These are phyloP conservation scores for Calonectria hawksworthii DNA, from an alignment of 2,329 filamentous ascomycete genomes.

Conservation along the genomic window DNA sequence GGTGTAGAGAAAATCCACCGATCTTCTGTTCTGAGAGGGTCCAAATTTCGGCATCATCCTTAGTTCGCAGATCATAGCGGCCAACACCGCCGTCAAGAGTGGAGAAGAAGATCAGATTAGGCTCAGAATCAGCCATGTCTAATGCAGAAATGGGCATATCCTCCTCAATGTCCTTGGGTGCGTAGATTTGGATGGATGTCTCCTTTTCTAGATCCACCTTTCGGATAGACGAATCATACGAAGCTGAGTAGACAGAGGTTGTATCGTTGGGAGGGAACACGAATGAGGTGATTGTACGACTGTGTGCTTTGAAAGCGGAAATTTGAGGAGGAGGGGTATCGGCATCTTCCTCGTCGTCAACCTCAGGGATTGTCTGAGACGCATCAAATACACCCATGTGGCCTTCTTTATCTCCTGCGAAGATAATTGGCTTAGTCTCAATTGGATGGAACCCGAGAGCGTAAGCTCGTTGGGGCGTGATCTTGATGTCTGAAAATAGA, in stretches of 20 bases:
- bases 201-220: conserved; percentile 87
- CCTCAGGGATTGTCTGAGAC: conserved; percentile 75
- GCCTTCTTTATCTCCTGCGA: conserved; percentile 95
- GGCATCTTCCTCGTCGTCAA: conserved; percentile 76
- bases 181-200: conserved; percentile 85
- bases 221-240: conserved; percentile 93
- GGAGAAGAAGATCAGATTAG: conserved; percentile 86
- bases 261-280: conserved; percentile 80
- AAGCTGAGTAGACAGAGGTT: conserved; percentile 85
- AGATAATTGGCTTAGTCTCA: conserved; percentile 86
- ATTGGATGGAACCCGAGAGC: conserved; percentile 91
- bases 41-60: conserved; percentile 74
- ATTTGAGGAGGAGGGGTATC: conserved; percentile 81
- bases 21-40: conserved; percentile 92
- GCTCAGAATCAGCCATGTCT: conserved; percentile 79
- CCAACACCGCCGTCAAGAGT: conserved; percentile 87
- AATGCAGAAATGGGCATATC: conserved; percentile 88
- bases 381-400: conserved; percentile 93
- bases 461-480: conserved; percentile 90
- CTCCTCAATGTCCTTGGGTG: conserved; percentile 75
- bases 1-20: conserved; percentile 90
- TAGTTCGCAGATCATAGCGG: conserved; percentile 80
- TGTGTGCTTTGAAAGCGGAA: conserved; percentile 90
- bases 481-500: conserved; percentile 79
- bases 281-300: conserved; percentile 88